These are phyloP conservation scores for Ceratocystis harringtonii DNA, from an alignment of 2,329 filamentous ascomycete species.

Conservation along the genomic window DNA sequence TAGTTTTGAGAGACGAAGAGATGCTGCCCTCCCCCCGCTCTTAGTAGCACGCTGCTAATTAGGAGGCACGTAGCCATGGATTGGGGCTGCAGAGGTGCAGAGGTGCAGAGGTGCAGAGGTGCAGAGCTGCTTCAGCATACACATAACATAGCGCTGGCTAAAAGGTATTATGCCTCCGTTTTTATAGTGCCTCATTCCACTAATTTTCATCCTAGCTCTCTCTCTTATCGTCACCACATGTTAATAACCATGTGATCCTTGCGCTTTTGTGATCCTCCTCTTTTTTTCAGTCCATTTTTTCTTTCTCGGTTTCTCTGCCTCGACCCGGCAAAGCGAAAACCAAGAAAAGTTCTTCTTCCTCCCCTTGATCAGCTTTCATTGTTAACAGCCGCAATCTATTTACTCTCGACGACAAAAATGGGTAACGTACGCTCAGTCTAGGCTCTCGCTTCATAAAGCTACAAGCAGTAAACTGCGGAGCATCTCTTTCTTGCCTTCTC, in stretches of 20 bases:
- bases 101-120: too few species aligned
- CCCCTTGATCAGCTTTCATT: background rate
- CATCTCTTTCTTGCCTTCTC: background rate
- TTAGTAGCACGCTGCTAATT: too few species aligned
- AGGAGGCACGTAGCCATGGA: too few species aligned
- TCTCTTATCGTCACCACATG: background rate
- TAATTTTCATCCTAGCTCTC: background rate
- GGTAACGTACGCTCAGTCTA: constrained; percentile 19
- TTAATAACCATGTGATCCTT: background rate
- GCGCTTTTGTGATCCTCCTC: background rate
- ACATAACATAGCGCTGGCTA: too few species aligned
- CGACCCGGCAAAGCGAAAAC: background rate
- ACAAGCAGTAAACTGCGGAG: too few species aligned
- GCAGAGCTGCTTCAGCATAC: too few species aligned
- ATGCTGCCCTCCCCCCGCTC: too few species aligned
- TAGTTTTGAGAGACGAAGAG: too few species aligned
- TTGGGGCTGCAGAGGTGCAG: too few species aligned
- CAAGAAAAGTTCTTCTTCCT: background rate
- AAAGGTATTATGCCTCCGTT: background rate
- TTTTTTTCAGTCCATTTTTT: constrained; percentile 5
- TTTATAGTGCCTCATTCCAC: background rate
- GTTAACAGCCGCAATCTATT: background rate
- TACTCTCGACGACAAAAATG: constrained; percentile 9
- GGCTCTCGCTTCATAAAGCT: background rate
- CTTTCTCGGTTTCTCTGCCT: background rate